Percentiles rank a stretch among this genome's conserved stretches.
Evolutionary conservation across 192 early-diverging fungal genomes (phyloP).

Genomic region (Rhizoclosmatium sp.): DNA sequence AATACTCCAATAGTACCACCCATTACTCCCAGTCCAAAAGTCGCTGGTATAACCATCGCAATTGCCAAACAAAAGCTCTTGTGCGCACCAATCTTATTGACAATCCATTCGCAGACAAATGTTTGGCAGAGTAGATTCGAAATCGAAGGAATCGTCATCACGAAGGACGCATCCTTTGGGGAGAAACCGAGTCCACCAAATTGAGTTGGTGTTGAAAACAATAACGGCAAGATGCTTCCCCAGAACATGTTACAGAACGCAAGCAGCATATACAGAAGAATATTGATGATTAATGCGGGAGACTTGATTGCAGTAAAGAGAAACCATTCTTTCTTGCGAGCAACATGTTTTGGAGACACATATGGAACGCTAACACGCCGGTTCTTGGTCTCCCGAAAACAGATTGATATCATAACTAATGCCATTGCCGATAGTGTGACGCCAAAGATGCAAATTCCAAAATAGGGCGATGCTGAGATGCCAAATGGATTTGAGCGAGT

Average conservation of each 20-base stretch:
- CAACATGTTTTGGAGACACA: too few relatives aligned
- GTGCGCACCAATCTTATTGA: slow-evolving; percentile 24
- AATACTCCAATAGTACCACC: background rate
- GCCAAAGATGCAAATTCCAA: too few relatives aligned
- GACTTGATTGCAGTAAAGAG: background rate
- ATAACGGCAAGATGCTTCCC: slow-evolving; percentile 49
- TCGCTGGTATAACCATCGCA: slow-evolving; percentile 33
- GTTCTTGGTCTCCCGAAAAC: background rate
- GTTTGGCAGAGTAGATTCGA: slow-evolving; percentile 53
- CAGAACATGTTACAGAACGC: slow-evolving; percentile 54
- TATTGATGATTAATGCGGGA: too few relatives aligned
- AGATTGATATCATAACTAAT: too few relatives aligned
- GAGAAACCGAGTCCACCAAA: slow-evolving; percentile 36
- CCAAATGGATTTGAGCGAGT: background rate
- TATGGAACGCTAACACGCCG: too few relatives aligned
- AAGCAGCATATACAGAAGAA: background rate
- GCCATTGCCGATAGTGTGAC: too few relatives aligned
- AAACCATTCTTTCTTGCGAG: background rate
- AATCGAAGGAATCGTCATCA: slow-evolving; percentile 39
- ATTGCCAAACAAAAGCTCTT: slow-evolving; percentile 32
- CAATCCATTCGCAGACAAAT: slow-evolving; percentile 33
- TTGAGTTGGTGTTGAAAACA: slow-evolving; percentile 38
- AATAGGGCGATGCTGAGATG: too few relatives aligned
- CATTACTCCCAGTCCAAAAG: slow-evolving; percentile 24
- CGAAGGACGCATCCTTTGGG: slow-evolving; percentile 29